Percentiles rank a stretch among this genome's conserved stretches.
These are phyloP conservation scores for Penicillium pancosmium DNA, from an alignment of 495 filamentous ascomycete species.

Conservation along the genomic window DNA sequence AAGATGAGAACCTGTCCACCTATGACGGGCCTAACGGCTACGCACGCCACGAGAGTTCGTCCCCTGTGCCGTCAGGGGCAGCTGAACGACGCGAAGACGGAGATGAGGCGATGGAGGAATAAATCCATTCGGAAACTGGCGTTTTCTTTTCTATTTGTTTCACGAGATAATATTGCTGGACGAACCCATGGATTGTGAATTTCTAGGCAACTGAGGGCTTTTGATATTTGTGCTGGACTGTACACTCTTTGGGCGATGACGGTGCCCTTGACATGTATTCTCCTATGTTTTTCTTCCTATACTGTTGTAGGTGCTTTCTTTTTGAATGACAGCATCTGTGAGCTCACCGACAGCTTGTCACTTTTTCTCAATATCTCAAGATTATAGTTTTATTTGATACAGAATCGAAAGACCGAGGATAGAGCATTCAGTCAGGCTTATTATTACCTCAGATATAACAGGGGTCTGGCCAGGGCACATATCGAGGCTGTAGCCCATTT, in stretches of 20 bases:
- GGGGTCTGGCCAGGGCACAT: too few species aligned
- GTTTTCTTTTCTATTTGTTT: constrained; percentile 11
- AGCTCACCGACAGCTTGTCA: too few species aligned
- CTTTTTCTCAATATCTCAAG: too few species aligned
- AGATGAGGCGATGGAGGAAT: constrained; percentile 40
- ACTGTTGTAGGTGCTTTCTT: background rate
- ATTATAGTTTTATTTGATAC: too few species aligned
- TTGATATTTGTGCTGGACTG: constrained; percentile 3
- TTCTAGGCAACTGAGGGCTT: constrained; percentile 1
- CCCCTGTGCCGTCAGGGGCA: constrained; percentile 20
- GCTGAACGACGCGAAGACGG: constrained; percentile 27
- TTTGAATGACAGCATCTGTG: background rate
- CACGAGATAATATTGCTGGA: constrained; percentile 4
- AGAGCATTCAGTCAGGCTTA: too few species aligned
- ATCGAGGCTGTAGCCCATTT: too few species aligned
- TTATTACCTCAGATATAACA: too few species aligned
- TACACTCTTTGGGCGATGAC: constrained; percentile 8
- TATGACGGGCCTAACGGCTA: constrained; percentile 46
- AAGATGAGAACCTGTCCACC: constrained; percentile 45
- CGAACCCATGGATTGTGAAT: background rate
- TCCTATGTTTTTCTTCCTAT: constrained; percentile 5
- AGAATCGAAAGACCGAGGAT: too few species aligned
- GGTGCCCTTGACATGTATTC: background rate
- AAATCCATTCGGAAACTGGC: constrained; percentile 14
- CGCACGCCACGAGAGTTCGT: constrained; percentile 44